Percentiles rank a stretch among this genome's conserved stretches.
phyloP scores from a whole-genome alignment of 1,284 basidiomycete species.

The Malassezia sp. region DNA sequence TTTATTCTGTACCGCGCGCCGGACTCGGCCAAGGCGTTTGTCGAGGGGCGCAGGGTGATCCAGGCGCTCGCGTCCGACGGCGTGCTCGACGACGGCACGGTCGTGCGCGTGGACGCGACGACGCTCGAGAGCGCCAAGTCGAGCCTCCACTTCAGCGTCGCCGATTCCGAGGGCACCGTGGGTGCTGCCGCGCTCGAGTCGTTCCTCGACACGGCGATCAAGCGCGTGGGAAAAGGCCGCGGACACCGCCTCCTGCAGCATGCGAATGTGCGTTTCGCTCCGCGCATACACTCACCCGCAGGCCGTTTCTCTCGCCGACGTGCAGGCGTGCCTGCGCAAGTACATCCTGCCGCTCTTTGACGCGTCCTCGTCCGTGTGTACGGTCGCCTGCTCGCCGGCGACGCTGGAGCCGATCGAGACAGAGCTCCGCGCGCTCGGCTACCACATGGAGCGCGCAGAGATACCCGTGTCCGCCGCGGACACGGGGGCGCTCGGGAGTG shows the following conservation, averaged over 20 bases:
- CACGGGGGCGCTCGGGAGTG: conserved; percentile 3
- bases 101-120: conserved; percentile 64
- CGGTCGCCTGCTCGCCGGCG: conserved; percentile 69
- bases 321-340: conserved; percentile 59
- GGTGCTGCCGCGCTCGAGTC: conserved; percentile 59
- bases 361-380: conserved; percentile 62
- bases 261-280: too few relatives aligned
- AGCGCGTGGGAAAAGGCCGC: conserved; percentile 28
- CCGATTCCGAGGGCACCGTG: conserved; percentile 70
- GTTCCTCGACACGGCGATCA: conserved; percentile 30
- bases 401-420: conserved; percentile 65
- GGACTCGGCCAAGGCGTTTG: conserved; percentile 70
- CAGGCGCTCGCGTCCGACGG: conserved; percentile 37
- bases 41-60: conserved; percentile 57
- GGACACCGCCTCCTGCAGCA: conserved; percentile 25
- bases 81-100: conserved; percentile 47
- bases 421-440: conserved; percentile 60
- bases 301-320: conserved; percentile 64
- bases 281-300: too few relatives aligned
- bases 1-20: conserved; percentile 71
- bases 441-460: conserved; percentile 62
- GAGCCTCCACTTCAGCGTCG: conserved; percentile 71
- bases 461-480: conserved; percentile 47
- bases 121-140: conserved; percentile 84
- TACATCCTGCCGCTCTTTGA: conserved; percentile 82